Base-by-base conservation (phyloP, 192 early-diverging fungal species). In the Gaertneriomyces semiglobifer region DNA sequence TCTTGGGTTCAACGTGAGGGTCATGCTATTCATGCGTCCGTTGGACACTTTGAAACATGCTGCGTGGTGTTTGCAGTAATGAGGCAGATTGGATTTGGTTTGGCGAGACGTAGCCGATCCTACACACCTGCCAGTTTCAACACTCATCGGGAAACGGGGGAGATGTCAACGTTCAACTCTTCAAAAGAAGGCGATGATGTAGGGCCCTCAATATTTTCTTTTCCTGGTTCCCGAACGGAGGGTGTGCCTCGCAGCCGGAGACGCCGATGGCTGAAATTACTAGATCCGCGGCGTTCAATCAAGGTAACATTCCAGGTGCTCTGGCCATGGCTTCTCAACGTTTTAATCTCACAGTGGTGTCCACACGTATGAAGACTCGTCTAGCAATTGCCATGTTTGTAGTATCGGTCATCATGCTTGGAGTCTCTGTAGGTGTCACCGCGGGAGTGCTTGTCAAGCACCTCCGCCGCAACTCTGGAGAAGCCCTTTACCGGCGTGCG, bases 281-380 rank as follows among this genome's bases (percentile, higher is more conserved):
- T 66, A 4, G 65, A 66, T 58, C 65, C 65, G 4, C 33, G 65
- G n/a, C 12, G 65, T 11, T 66, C 65, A 4, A 66, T 66, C 42
- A 66, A 66, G 65, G 65, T 66, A 66, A 66, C 3, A 7, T 19
- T 18, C 6, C 14, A 16, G 1, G 20, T 4, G 33, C 20, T 1
- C 0, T n/a, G 48, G 48, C n/a, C 43, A 25, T 46, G 44, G 8
- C 8, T 33, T 7, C 0, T 9, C 12, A 8, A 7, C 43, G 33
- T 45, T 45, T 16, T 46, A 20, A 20, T 44, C 9, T 19, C 18
- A 39, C 12, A 38, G 4, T 62, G 6, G n/a, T 54, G 12, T 18
- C 39, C 55, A 33, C 14, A 45, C 2, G 11, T 12, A 16, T 68
- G 19, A 10, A 68, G 66, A 2, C 41, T 43, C 68, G 68, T 12